Conservation (phyloP, 2,329 filamentous ascomycete species). For the Cladosporium sp. region DNA sequence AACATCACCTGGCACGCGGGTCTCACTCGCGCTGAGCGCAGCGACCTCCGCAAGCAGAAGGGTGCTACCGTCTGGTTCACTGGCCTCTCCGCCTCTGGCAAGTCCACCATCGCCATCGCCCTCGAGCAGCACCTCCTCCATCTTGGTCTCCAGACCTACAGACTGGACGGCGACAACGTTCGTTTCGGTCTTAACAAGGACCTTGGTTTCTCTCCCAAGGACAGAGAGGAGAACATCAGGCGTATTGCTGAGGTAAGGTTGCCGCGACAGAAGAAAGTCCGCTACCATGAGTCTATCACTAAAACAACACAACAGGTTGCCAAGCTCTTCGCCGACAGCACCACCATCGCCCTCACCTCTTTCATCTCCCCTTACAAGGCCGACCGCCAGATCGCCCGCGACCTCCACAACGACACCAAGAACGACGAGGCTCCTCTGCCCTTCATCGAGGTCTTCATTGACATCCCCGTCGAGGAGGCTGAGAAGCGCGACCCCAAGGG, state of each 20-base stretch:
- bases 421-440: slow-evolving; percentile 62
- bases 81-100: slow-evolving; percentile 90
- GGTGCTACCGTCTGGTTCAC: slow-evolving; percentile 98
- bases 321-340: slow-evolving; percentile 90
- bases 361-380: slow-evolving; percentile 95
- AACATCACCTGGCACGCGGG: slow-evolving; percentile 90
- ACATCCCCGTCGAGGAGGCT: slow-evolving; percentile 85
- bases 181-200: slow-evolving; percentile 98
- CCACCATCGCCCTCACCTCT: slow-evolving; percentile 83
- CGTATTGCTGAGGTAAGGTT: slow-evolving; percentile 70
- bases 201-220: slow-evolving; percentile 86
- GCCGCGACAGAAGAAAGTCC: no score
- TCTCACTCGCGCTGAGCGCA: slow-evolving; percentile 74
- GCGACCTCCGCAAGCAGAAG: slow-evolving; percentile 70
- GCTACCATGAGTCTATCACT: not conserved
- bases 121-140: slow-evolving; percentile 96
- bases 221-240: slow-evolving; percentile 96
- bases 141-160: slow-evolving; percentile 76
- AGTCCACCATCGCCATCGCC: slow-evolving; percentile 93
- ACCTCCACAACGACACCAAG: slow-evolving; percentile 64
- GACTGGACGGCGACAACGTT: slow-evolving; percentile 96
- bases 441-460: slow-evolving; percentile 92
- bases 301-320: slow-evolving; percentile 57
- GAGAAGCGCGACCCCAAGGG: slow-evolving; percentile 97
- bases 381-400: slow-evolving; percentile 77